phyloP scores from a whole-genome alignment of 257 asterid genomes.

The Sherardia arvensis region DNA sequence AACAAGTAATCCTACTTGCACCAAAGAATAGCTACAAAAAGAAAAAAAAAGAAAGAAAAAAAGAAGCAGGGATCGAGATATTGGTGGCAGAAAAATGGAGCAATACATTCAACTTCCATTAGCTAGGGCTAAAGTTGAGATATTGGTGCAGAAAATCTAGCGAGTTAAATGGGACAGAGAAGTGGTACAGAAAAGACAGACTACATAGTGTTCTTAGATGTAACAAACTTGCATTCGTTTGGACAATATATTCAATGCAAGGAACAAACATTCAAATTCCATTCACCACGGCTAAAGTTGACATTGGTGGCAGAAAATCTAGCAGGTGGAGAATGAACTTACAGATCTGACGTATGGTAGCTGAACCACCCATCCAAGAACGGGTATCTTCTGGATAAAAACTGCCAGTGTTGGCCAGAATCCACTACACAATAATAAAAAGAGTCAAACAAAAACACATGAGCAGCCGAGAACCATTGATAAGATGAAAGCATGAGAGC shows the following conservation, averaged over 20 bases:
- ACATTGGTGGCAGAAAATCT: background rate
- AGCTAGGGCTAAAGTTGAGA: too few species aligned
- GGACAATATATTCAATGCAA: background rate
- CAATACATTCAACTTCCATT: too few species aligned
- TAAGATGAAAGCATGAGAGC: background rate
- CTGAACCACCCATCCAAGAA: slow-evolving; percentile 88
- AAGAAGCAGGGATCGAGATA: too few species aligned
- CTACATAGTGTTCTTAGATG: background rate
- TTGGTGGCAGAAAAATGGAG: too few species aligned
- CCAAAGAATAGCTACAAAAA: background rate
- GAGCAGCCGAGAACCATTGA: slow-evolving; percentile 11
- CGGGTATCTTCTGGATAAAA: slow-evolving; percentile 84
- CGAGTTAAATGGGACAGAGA: too few species aligned
- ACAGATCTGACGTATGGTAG: slow-evolving; percentile 90
- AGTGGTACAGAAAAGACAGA: too few species aligned
- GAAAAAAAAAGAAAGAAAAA: too few species aligned
- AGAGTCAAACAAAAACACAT: too few species aligned
- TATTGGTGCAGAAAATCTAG: too few species aligned
- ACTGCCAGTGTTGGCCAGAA: slow-evolving; percentile 97
- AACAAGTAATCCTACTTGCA: too few species aligned
- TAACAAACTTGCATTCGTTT: background rate
- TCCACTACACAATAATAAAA: slow-evolving; percentile 48
- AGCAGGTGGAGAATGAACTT: slow-evolving; percentile 15
- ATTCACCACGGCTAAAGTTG: background rate
- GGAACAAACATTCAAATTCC: background rate